Base-by-base conservation (phyloP, 2,329 filamentous ascomycete species). In the Coniochaeta sp. region DNA sequence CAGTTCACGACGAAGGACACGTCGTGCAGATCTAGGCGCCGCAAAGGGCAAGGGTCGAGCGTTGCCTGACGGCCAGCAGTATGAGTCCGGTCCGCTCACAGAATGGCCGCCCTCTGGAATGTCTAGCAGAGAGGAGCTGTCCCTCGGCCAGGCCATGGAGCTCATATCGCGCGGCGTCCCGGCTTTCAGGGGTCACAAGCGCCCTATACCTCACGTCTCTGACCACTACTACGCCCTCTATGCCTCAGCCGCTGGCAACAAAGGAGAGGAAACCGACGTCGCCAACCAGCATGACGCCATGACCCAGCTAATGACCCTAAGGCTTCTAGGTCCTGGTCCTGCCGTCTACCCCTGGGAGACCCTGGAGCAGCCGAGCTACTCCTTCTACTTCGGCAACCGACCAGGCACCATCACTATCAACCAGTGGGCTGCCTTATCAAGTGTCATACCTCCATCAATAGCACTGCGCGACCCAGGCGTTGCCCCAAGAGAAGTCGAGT, bases 331-430 rank as follows among this genome's bases (percentile, higher is more conserved):
- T 3, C 66, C 71, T 0, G 75, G 74, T 5, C 67, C 73, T 17
- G 75, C 81, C 52, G 68, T 70, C 2, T 70, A 77, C 62, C 87
- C 86, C 1, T 91, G 86, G 89, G 83, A 88, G 63, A 87, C 88
- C 1, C 76, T 91, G 28, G 89, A 92, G 68, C 88, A 91, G 67
- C 89, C 89, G 5, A 90, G 87, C 69, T 85, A 86, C 71, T 80
- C 85, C 0, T 89, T 89, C 69, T 83, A 81, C 64, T 88, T 85
- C 70, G 89, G 89, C 14, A 76, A 77, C 57, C 78, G 83, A 24
- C 84, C 88, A 0, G 89, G 89, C 6, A 91, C 89, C 1, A 82
- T 89, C 58, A 90, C 88, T 0, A 74, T 92, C 58, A 90, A 89
- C 66, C 83, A 86, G 63, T 91, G 87, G 82, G 82, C 83, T 14